phyloP scores from a whole-genome alignment of 1,284 basidiomycete genomes.

The Moesziomyces sp. region DNA sequence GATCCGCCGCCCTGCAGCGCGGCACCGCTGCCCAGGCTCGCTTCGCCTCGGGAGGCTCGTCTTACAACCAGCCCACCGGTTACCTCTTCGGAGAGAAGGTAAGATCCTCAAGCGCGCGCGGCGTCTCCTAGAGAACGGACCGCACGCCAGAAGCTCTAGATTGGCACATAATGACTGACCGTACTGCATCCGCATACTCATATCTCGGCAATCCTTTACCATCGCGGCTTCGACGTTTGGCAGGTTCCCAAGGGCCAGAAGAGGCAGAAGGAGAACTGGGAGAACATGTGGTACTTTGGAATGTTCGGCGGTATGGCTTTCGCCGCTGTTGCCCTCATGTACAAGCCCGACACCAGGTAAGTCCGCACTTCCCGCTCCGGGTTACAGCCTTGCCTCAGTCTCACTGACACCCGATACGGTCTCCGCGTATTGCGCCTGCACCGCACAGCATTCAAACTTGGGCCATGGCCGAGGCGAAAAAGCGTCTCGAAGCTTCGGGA shows the following conservation, averaged over 20 bases:
- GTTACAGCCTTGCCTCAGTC: neutral
- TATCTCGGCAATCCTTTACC: too few species aligned
- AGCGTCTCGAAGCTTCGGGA: conserved; percentile 63
- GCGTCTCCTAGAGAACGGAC: too few species aligned
- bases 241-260: conserved; percentile 78
- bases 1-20: conserved; percentile 23
- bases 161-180: neutral
- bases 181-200: neutral
- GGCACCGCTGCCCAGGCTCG: conserved; percentile 31
- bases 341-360: conserved; percentile 95
- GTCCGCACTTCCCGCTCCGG: conserved; percentile 61
- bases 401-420: neutral
- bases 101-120: conserved; percentile 1
- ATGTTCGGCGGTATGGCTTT: conserved; percentile 89
- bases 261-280: conserved; percentile 87
- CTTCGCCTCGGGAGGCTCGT: conserved; percentile 46
- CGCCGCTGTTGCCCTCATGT: conserved; percentile 81
- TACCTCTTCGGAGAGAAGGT: conserved; percentile 66
- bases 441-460: conserved; percentile 59
- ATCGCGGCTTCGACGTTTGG: neutral
- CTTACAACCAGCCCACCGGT: conserved; percentile 65
- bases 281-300: conserved; percentile 62
- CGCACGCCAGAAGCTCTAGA: too few species aligned
- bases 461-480: conserved; percentile 65
- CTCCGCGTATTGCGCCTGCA: neutral